phyloP scores from a whole-genome alignment of 2,329 filamentous ascomycete genomes.

The Capronia americana region DNA sequence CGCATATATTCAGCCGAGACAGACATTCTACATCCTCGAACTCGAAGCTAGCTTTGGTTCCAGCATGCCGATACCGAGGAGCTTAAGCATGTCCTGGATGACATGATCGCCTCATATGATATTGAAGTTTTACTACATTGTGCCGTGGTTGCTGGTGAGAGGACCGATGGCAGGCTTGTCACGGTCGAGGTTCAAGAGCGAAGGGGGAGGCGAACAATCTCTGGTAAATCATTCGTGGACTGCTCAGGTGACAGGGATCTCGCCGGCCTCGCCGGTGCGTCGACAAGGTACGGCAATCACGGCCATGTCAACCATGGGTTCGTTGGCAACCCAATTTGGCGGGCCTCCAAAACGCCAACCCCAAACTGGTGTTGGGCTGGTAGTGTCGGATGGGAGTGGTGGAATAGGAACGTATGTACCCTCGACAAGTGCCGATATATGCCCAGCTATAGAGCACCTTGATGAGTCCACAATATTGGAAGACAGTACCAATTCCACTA shows the following conservation, averaged over 20 bases:
- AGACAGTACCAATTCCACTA: no score
- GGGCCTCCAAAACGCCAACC: conserved; percentile 20
- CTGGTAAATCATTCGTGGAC: conserved; percentile 23
- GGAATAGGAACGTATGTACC: no score
- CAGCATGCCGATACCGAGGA: conserved; percentile 23
- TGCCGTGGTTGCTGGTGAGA: conserved; percentile 19
- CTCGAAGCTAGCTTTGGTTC: not conserved
- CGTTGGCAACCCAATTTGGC: conserved; percentile 24
- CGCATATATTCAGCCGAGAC: conserved; percentile 22
- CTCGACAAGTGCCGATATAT: no score
- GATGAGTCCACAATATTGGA: no score
- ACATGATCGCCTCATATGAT: conserved; percentile 15
- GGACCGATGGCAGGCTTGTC: conserved; percentile 3
- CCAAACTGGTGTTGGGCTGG: not conserved
- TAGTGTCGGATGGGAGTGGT: no score
- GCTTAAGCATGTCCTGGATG: conserved; percentile 24
- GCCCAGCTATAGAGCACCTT: no score
- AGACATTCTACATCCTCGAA: not conserved
- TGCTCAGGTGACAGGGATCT: conserved; percentile 28
- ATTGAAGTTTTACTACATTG: conserved; percentile 27
- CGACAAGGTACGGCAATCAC: conserved; percentile 26
- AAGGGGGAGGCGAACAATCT: conserved; percentile 20
- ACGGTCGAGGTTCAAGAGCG: conserved; percentile 24
- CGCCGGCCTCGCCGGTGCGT: conserved; percentile 18
- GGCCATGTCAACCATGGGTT: conserved; percentile 29